phyloP scores from a whole-genome alignment of 164 flowering plant species.

The Nelumbo lutea region DNA sequence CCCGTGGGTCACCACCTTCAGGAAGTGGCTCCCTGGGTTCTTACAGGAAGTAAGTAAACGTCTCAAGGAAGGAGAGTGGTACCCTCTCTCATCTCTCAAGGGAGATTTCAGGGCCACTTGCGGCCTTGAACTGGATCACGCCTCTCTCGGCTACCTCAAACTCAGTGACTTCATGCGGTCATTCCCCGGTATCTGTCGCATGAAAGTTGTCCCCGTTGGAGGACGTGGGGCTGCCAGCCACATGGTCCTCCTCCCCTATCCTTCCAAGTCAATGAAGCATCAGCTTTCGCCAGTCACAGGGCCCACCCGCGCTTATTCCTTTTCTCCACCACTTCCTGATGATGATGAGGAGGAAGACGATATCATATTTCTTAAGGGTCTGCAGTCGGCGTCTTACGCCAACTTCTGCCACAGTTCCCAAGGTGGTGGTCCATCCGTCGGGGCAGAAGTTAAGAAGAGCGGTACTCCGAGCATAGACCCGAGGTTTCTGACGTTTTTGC shows the following conservation, averaged over 20 bases:
- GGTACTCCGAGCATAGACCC: neutral
- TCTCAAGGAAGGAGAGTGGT: conserved; percentile 33
- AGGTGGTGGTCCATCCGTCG: neutral
- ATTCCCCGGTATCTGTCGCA: conserved; percentile 34
- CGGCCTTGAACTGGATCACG: conserved; percentile 54
- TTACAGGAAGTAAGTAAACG: conserved; percentile 25
- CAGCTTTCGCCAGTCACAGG: conserved; percentile 3
- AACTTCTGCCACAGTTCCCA: conserved; percentile 1
- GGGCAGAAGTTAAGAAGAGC: conserved; percentile 1
- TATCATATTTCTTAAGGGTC: conserved; percentile 12
- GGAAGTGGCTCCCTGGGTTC: conserved; percentile 51
- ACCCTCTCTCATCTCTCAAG: conserved; percentile 63
- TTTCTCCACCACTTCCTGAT: conserved; percentile 2
- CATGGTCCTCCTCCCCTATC: conserved; percentile 43
- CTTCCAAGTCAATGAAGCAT: neutral
- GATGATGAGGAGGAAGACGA: conserved; percentile 7
- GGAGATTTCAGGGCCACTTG: conserved; percentile 48
- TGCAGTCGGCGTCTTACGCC: conserved; percentile 5
- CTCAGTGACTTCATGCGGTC: conserved; percentile 55
- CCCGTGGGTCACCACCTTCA: conserved; percentile 41
- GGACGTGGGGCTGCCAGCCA: conserved; percentile 36
- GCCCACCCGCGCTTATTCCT: neutral
- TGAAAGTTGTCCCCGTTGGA: conserved; percentile 37
- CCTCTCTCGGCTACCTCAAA: conserved; percentile 51
- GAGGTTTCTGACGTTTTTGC: conserved; percentile 28